phyloP scores from a whole-genome alignment of 257 asterid genomes.

The Eustoma russellianum region DNA sequence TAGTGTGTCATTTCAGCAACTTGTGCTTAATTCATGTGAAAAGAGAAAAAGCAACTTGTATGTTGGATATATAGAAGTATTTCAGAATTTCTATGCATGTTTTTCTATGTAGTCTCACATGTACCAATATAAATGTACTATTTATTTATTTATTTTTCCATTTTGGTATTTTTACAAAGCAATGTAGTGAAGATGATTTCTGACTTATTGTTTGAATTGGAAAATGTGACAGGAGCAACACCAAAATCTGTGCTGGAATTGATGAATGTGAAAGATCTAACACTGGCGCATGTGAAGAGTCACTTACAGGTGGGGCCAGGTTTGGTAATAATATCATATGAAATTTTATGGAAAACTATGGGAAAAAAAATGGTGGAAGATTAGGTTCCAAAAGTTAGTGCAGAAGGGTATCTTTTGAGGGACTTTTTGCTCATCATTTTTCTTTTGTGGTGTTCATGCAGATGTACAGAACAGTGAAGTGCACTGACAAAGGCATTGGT shows the following conservation, averaged over 20 bases:
- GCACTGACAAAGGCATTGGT: slow-evolving; percentile 48
- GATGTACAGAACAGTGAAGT: slow-evolving; percentile 98
- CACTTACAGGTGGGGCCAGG: slow-evolving; percentile 62
- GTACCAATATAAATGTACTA: too few relatives aligned
- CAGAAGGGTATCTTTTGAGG: slow-evolving; percentile 45
- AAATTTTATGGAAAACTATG: neutral
- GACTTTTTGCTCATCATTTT: slow-evolving; percentile 15
- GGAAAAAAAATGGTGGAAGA: slow-evolving; percentile 13
- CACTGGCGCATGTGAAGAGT: slow-evolving; percentile 90
- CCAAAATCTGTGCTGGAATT: slow-evolving; percentile 84
- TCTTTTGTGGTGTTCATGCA: slow-evolving; percentile 44
- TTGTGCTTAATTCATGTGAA: too few relatives aligned
- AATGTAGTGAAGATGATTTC: too few relatives aligned
- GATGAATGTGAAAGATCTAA: slow-evolving; percentile 92
- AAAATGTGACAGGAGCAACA: slow-evolving; percentile 57
- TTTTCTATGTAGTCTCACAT: too few relatives aligned
- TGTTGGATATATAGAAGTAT: too few relatives aligned
- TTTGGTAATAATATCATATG: neutral
- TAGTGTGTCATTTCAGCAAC: too few relatives aligned
- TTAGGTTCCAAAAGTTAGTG: slow-evolving; percentile 28
- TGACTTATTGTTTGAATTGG: too few relatives aligned
- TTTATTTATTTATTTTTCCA: too few relatives aligned
- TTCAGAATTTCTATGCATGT: too few relatives aligned
- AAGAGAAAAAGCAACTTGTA: too few relatives aligned
- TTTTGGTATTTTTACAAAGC: too few relatives aligned